phyloP scores from a whole-genome alignment of 2,329 filamentous ascomycete species.

The Aspergillus jensenii region DNA sequence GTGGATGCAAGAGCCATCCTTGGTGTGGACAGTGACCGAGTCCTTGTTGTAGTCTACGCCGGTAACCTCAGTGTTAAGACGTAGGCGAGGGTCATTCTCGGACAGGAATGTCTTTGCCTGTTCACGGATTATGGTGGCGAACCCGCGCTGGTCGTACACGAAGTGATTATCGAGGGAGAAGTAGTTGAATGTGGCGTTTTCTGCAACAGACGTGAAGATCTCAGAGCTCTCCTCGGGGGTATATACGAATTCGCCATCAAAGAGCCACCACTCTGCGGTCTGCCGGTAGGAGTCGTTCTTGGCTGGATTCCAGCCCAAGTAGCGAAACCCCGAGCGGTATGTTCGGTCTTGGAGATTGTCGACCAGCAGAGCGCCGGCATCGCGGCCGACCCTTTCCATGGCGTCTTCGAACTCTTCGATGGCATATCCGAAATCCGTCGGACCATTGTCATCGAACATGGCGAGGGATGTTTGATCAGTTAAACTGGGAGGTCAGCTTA shows the following conservation, averaged over 20 bases:
- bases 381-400: conserved; percentile 10
- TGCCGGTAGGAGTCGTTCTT: conserved; percentile 54
- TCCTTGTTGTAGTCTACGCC: conserved; percentile 54
- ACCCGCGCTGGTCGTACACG: conserved; percentile 62
- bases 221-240: conserved; percentile 53
- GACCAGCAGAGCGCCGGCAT: conserved; percentile 56
- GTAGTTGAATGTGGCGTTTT: conserved; percentile 55
- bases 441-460: conserved; percentile 41
- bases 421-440: conserved; percentile 28
- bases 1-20: conserved; percentile 55
- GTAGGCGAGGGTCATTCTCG: conserved; percentile 56
- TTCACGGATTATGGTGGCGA: conserved; percentile 56
- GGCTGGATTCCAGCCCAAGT: conserved; percentile 62
- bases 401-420: background rate
- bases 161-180: conserved; percentile 63
- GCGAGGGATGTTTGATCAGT: conserved; percentile 53
- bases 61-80: conserved; percentile 60
- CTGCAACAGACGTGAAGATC: conserved; percentile 52
- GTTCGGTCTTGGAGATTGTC: conserved; percentile 63
- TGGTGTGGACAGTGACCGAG: conserved; percentile 55
- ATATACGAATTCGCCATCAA: conserved; percentile 59
- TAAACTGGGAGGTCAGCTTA: conserved; percentile 37
- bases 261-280: conserved; percentile 59
- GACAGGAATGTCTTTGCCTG: conserved; percentile 60
- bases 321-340: conserved; percentile 55